A percentile compares a stretch with the other conserved stretches of the same genome.
Evolutionary conservation across 1,284 basidiomycete genomes (phyloP).

Genomic region (Athelia psychrophila): DNA sequence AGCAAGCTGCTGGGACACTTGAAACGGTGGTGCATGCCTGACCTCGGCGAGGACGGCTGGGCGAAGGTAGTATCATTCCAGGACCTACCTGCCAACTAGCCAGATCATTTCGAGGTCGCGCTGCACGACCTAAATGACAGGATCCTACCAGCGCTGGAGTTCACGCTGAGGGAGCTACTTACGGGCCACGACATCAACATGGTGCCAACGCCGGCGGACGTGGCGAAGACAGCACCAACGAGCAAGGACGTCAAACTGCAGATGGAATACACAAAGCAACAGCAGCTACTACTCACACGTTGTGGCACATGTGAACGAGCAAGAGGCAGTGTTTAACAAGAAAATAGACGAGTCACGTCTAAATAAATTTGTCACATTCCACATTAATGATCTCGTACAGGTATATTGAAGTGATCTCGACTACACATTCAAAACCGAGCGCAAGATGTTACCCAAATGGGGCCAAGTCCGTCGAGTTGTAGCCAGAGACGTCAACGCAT

Average conservation of each 20-base stretch:
- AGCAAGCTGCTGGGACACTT: conserved; percentile 16
- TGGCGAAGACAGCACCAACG: background rate
- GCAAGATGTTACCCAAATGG: background rate
- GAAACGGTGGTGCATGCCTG: conserved; percentile 13
- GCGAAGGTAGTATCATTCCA: background rate
- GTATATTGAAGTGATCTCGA: background rate
- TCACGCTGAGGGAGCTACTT: conserved; percentile 11
- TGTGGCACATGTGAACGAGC: background rate
- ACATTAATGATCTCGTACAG: background rate
- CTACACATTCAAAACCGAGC: background rate
- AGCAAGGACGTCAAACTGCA: background rate
- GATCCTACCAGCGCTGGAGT: conserved; percentile 7
- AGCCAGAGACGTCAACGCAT: background rate
- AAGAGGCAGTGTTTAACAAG: background rate
- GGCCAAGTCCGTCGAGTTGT: background rate
- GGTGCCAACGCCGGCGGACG: no score
- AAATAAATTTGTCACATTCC: background rate
- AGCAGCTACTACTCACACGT: background rate
- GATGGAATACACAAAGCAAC: background rate
- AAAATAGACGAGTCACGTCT: background rate
- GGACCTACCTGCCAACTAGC: conserved; percentile 6
- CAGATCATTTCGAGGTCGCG: conserved; percentile 8
- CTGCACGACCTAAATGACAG: conserved; percentile 11
- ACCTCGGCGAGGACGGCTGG: conserved; percentile 1
- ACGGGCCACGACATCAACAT: conserved; percentile 5